A percentile compares a stretch with the other conserved stretches of the same genome.
Evolutionary conservation across 1,284 basidiomycete species (phyloP).

Genomic region (Ceratobasidium sp.): DNA sequence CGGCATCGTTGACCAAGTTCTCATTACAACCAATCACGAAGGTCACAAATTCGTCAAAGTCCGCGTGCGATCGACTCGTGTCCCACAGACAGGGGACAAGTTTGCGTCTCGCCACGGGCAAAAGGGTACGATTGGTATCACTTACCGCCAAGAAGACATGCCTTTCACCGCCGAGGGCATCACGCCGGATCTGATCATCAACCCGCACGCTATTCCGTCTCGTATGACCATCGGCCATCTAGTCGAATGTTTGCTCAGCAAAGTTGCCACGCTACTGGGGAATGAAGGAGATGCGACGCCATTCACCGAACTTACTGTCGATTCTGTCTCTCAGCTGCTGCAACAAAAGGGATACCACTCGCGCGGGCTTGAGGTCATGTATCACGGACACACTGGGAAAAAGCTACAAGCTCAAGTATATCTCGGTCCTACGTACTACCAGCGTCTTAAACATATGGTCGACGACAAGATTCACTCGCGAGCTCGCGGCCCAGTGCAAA

Average conservation of each 20-base stretch:
- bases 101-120: slow-evolving; percentile 99
- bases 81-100: slow-evolving; percentile 98
- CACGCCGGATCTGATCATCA: slow-evolving; percentile 97
- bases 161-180: slow-evolving; percentile 98
- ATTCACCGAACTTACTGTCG: slow-evolving; percentile 97
- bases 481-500: slow-evolving; percentile 96
- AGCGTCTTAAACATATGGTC: slow-evolving; percentile 99
- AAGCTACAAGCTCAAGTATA: slow-evolving; percentile 99
- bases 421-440: slow-evolving; percentile 99
- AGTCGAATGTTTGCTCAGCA: slow-evolving; percentile 97
- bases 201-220: slow-evolving; percentile 99
- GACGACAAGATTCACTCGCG: slow-evolving; percentile 99
- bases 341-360: slow-evolving; percentile 91
- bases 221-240: slow-evolving; percentile 99
- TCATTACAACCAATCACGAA: slow-evolving; percentile 95
- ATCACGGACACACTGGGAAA: slow-evolving; percentile 96
- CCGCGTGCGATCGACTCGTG: slow-evolving; percentile 92
- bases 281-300: slow-evolving; percentile 98
- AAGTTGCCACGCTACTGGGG: slow-evolving; percentile 95
- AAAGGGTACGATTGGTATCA: slow-evolving; percentile 99
- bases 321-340: slow-evolving; percentile 88
- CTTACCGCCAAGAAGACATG: slow-evolving; percentile 99
- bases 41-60: slow-evolving; percentile 99
- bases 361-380: slow-evolving; percentile 97
- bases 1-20: slow-evolving; percentile 96